Evolutionary conservation across 495 filamentous ascomycete species (phyloP).

Genomic region (Umbilicaria muhlenbergii): DNA sequence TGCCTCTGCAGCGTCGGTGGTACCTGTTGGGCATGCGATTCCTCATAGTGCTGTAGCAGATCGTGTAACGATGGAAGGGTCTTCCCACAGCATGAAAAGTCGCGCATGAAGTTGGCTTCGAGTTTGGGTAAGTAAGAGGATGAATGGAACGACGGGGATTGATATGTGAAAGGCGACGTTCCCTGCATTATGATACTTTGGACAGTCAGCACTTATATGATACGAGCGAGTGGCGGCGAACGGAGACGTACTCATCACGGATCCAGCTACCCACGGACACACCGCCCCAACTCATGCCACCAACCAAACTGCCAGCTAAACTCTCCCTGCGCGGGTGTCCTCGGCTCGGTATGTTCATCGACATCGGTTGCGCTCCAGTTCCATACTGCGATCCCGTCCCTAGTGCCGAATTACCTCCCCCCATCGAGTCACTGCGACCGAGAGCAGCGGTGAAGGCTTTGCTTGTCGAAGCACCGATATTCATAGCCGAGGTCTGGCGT

Average conservation of each 20-base stretch:
- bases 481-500: constrained; percentile 12
- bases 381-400: constrained; percentile 35
- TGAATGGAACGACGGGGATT: constrained; percentile 91
- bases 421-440: constrained; percentile 56
- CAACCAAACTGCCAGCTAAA: constrained; percentile 71
- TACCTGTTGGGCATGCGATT: constrained; percentile 62
- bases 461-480: constrained; percentile 4
- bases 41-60: constrained; percentile 90
- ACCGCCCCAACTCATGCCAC: constrained; percentile 96
- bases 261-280: constrained; percentile 94
- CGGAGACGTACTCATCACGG: constrained; percentile 81
- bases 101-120: constrained; percentile 91
- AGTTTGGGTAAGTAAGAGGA: constrained; percentile 95
- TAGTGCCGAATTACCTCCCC: constrained; percentile 22
- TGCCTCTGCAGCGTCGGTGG: constrained; percentile 34
- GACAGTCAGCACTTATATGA: constrained; percentile 14
- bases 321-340: constrained; percentile 70
- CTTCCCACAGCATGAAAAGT: constrained; percentile 85
- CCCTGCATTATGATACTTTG: constrained; percentile 87
- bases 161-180: constrained; percentile 59
- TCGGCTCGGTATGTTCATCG: constrained; percentile 59
- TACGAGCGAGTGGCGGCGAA: constrained; percentile 3
- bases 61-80: constrained; percentile 84
- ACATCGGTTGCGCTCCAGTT: constrained; percentile 72
- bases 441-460: constrained; percentile 6